These are phyloP conservation scores for Apophysomyces elegans DNA, from an alignment of 371 early-diverging fungal genomes.

Conservation along the genomic window DNA sequence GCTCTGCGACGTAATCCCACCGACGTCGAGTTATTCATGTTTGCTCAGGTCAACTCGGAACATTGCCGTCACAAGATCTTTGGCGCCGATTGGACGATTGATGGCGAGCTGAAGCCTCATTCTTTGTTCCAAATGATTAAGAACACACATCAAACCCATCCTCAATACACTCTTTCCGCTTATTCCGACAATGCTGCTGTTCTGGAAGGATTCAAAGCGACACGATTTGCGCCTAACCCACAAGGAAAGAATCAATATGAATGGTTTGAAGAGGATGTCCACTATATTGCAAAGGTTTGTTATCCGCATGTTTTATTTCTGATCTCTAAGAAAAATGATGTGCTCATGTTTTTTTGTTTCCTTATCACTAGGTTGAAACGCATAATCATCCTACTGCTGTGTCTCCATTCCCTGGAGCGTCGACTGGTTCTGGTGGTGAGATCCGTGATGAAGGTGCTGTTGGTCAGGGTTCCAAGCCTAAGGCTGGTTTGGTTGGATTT, in stretches of 20 bases:
- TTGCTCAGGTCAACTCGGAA: slow-evolving; percentile 98
- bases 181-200: slow-evolving; percentile 98
- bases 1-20: slow-evolving; percentile 85
- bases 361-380: slow-evolving; percentile 80
- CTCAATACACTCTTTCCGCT: slow-evolving; percentile 87
- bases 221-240: slow-evolving; percentile 62
- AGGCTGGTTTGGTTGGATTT: slow-evolving; percentile 94
- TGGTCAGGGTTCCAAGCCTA: slow-evolving; percentile 93
- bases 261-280: slow-evolving; percentile 69
- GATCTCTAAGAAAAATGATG: not conserved
- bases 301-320: no score
- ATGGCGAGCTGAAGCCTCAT: slow-evolving; percentile 73
- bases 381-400: slow-evolving; percentile 99
- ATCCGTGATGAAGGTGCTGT: slow-evolving; percentile 98
- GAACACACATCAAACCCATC: slow-evolving; percentile 86
- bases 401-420: slow-evolving; percentile 96
- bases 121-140: slow-evolving; percentile 95
- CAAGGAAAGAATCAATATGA: slow-evolving; percentile 47
- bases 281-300: slow-evolving; percentile 82
- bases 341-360: not conserved
- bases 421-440: slow-evolving; percentile 95
- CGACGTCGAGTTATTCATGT: slow-evolving; percentile 99
- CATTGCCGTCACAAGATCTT: slow-evolving; percentile 99
- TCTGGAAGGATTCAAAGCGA: slow-evolving; percentile 78
- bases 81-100: slow-evolving; percentile 94